Base-by-base conservation (phyloP, 805 yeast species). In the Cyberlindnera meyerae region DNA sequence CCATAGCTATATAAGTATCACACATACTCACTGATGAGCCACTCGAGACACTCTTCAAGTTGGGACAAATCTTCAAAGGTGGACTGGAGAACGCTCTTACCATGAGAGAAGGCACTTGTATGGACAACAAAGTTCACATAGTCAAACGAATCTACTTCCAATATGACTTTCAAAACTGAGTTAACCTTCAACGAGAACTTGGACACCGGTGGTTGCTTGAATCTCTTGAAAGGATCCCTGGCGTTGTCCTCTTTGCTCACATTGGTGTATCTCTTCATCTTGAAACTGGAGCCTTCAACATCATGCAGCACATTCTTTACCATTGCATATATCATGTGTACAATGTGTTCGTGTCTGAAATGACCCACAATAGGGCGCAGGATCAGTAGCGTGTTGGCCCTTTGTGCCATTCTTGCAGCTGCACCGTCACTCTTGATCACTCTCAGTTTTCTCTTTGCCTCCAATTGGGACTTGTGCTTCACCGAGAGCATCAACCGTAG, bases 351-450 rank as follows among this genome's bases (percentile, higher is more conserved):
- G 47, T 79, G 85, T 40, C 71, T 68, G 40, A 74, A 68, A 45
- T 75, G 73, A 5, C 82, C 82, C 24, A 79, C 63, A 28, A 79
- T 53, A 2, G 85, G 82, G 25, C 78, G 58, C 15, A 79, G 57
- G 15, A 79, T 62, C 36, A n/a, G n/a, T n/a, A n/a, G n/a, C n/a
- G n/a, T n/a, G n/a, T n/a, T n/a, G n/a, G n/a, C n/a, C n/a, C n/a
- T n/a, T n/a, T n/a, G 70, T 55, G 3, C 73, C 66, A 36, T 69
- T 34, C 64, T 65, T 21, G 57, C 46, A 5, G 33, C 21, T 13
- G 24, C 27, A 24, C 22, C 21, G 16, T 29, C 25, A 17, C 18
- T 18, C 34, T 41, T 47, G 16, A 52, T 28, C 11, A 50, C 42
- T 6, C 30, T 32, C 11, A 49, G 21, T 48, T 48, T 41, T 50